These are phyloP conservation scores for Biancaea sappan DNA, from an alignment of 306 rosid genomes.

Conservation along the genomic window DNA sequence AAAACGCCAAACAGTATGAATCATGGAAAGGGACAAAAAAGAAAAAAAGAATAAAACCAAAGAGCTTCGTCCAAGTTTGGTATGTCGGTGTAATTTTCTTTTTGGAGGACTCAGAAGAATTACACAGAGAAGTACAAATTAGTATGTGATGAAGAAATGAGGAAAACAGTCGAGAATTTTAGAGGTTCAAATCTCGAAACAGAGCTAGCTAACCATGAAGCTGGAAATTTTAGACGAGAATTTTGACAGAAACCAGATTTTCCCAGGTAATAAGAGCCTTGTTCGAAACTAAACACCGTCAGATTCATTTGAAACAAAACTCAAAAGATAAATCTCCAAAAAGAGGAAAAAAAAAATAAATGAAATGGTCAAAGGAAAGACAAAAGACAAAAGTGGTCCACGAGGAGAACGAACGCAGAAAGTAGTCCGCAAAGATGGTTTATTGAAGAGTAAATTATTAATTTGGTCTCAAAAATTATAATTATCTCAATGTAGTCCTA, in stretches of 20 bases:
- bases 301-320: slow-evolving; percentile 1
- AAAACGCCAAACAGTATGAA: slow-evolving; percentile 35
- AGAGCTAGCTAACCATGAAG: too few relatives aligned
- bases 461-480: too few relatives aligned
- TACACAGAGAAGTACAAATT: too few relatives aligned
- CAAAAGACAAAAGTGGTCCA: slow-evolving; percentile 30
- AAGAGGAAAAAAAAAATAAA: too few relatives aligned
- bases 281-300: not conserved
- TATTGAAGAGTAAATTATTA: too few relatives aligned
- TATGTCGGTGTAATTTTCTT: not conserved
- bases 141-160: slow-evolving; percentile 21
- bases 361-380: not conserved
- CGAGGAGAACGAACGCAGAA: slow-evolving; percentile 31
- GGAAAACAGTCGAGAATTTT: not conserved
- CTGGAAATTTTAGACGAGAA: too few relatives aligned
- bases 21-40: not conserved
- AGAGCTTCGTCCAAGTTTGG: not conserved
- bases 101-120: not conserved
- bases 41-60: not conserved
- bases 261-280: not conserved
- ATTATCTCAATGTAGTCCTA: too few relatives aligned
- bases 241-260: slow-evolving; percentile 28
- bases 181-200: not conserved
- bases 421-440: slow-evolving; percentile 23
- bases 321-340: not conserved